A percentile compares a stretch with the other conserved stretches of the same genome.
Evolutionary conservation across 192 early-diverging fungal species (phyloP).

Genomic region (Podila clonocystis): DNA sequence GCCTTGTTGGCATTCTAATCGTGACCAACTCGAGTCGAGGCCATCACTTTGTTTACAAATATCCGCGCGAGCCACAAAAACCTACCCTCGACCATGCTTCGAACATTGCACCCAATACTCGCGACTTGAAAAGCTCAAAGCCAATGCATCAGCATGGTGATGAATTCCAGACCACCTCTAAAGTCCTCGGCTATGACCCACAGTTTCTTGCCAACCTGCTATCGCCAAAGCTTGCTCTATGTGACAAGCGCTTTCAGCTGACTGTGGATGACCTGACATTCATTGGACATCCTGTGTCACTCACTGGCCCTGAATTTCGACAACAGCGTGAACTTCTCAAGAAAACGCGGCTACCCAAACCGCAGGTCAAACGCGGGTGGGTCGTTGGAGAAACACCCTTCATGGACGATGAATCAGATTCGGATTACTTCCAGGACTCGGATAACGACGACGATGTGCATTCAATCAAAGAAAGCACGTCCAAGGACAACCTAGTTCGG

Average conservation of each 20-base stretch:
- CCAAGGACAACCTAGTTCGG: slow-evolving; percentile 20
- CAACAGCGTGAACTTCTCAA: slow-evolving; percentile 38
- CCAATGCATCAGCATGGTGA: background rate
- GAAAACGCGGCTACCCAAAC: slow-evolving; percentile 42
- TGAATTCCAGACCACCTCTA: slow-evolving; percentile 21
- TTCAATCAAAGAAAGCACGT: background rate
- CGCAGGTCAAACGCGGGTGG: slow-evolving; percentile 39
- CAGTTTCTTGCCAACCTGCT: slow-evolving; percentile 85
- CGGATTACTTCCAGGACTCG: slow-evolving; percentile 60
- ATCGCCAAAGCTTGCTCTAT: slow-evolving; percentile 83
- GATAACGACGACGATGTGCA: slow-evolving; percentile 51
- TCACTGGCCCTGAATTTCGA: slow-evolving; percentile 42
- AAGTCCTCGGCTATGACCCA: slow-evolving; percentile 71
- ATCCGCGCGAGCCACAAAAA: slow-evolving; percentile 62
- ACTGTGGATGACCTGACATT: slow-evolving; percentile 88
- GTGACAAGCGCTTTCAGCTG: slow-evolving; percentile 88
- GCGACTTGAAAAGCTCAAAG: slow-evolving; percentile 12
- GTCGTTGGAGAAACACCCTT: slow-evolving; percentile 65
- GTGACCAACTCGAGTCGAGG: slow-evolving; percentile 74
- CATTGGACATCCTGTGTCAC: slow-evolving; percentile 73
- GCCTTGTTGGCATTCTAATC: slow-evolving; percentile 68
- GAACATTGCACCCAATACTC: slow-evolving; percentile 3
- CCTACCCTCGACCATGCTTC: slow-evolving; percentile 10
- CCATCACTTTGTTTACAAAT: slow-evolving; percentile 81
- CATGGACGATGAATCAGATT: slow-evolving; percentile 65